Conservation (phyloP, 176 grass and related monocot species). For the Zoysia japonica region DNA sequence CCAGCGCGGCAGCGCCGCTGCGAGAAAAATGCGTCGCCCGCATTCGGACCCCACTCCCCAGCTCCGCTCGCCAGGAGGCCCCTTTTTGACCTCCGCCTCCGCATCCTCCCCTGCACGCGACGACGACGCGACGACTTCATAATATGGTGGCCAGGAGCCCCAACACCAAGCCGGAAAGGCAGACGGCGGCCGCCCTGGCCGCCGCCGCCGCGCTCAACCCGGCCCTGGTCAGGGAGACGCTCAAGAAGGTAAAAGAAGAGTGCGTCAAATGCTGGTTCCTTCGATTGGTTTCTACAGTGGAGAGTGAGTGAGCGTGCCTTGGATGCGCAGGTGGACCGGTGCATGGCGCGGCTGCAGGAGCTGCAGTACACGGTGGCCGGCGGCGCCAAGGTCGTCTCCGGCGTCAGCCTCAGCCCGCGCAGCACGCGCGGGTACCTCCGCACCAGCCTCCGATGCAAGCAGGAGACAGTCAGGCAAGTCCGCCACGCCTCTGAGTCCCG, state of each 20-base stretch:
- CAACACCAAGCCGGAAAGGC: conserved; percentile 52
- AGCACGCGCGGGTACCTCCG: conserved; percentile 88
- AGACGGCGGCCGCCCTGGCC: conserved; percentile 42
- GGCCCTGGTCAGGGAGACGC: conserved; percentile 66
- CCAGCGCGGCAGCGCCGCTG: neutral
- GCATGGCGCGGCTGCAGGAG: conserved; percentile 93
- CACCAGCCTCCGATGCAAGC: conserved; percentile 93
- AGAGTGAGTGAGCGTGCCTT: neutral
- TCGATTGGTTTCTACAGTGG: neutral
- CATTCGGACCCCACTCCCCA: conserved; percentile 20
- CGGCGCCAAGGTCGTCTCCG: conserved; percentile 79
- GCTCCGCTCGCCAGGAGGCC: neutral
- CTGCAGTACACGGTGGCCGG: conserved; percentile 92
- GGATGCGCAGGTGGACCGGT: conserved; percentile 65
- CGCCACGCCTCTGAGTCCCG: too few relatives aligned
- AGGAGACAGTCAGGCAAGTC: conserved; percentile 76
- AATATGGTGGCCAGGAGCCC: conserved; percentile 92
- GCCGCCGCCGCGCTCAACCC: conserved; percentile 58
- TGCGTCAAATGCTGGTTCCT: neutral
- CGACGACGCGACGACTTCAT: neutral
- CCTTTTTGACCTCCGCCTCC: conserved; percentile 28
- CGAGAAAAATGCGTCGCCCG: conserved; percentile 5
- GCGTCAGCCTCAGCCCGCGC: conserved; percentile 84
- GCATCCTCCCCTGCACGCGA: neutral
- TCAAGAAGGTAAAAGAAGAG: conserved; percentile 62